A percentile compares a stretch with the other conserved stretches of the same genome.
These are phyloP conservation scores for Lizonia empirigonia DNA, from an alignment of 2,329 filamentous ascomycete genomes.

Conservation along the genomic window DNA sequence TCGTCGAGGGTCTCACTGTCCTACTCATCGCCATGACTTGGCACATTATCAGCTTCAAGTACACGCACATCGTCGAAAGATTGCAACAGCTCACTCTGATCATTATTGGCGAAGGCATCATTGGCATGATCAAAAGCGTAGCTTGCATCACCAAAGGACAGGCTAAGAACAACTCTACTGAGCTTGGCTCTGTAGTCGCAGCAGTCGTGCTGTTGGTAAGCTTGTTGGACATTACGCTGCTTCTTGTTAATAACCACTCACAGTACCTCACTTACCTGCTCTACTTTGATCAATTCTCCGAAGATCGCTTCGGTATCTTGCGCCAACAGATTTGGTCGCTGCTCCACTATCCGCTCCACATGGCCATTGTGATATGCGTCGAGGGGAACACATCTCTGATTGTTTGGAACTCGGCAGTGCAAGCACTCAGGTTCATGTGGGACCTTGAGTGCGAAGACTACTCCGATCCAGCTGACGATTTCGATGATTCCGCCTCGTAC, in stretches of 20 bases:
- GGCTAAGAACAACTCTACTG: conserved; percentile 23
- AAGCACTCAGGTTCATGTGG: conserved; percentile 31
- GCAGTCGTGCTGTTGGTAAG: conserved; percentile 26
- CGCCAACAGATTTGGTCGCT: conserved; percentile 63
- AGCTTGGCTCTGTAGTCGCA: conserved; percentile 29
- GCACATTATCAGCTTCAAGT: conserved; percentile 61
- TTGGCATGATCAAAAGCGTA: conserved; percentile 56
- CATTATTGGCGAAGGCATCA: conserved; percentile 67
- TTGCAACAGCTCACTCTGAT: conserved; percentile 66
- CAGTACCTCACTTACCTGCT: conserved; percentile 63
- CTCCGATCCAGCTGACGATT: conserved; percentile 22
- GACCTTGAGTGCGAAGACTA: conserved; percentile 19
- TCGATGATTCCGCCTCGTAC: conserved; percentile 14
- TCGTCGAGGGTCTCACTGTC: conserved; percentile 28
- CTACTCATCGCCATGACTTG: conserved; percentile 46
- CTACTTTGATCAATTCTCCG: conserved; percentile 61
- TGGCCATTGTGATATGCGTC: conserved; percentile 64
- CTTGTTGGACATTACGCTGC: not conserved
- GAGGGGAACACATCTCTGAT: conserved; percentile 54
- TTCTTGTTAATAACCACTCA: not conserved
- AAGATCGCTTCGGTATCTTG: conserved; percentile 53
- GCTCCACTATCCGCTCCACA: conserved; percentile 66
- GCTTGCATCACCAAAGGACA: conserved; percentile 32
- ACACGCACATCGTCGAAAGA: conserved; percentile 64
- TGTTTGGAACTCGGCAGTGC: conserved; percentile 33